Evolutionary conservation across 345 rosid genomes (phyloP).

Genomic region (Brassica nigra): DNA sequence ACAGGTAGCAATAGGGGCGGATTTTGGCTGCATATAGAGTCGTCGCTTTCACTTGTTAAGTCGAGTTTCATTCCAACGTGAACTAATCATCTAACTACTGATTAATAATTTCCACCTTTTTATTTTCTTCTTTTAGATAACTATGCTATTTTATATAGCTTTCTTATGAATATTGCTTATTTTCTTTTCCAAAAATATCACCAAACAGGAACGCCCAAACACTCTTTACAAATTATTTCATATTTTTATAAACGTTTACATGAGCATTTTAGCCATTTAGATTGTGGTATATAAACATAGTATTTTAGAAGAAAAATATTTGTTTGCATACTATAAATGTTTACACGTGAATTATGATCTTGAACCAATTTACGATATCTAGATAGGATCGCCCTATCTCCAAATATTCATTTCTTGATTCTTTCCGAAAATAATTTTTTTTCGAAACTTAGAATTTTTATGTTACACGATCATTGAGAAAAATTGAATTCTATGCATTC

Average conservation of each 20-base stretch:
- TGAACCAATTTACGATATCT: background rate
- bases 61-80: constrained; percentile 32
- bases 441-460: background rate
- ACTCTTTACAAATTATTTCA: background rate
- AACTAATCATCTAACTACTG: constrained; percentile 35
- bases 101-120: constrained; percentile 37
- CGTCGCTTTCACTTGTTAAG: constrained; percentile 41
- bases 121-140: constrained; percentile 11
- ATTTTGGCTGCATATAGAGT: constrained; percentile 42
- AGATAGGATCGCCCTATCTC: background rate
- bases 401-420: background rate
- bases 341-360: background rate
- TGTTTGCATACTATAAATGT: background rate
- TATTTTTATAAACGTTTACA: background rate
- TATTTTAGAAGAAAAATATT: background rate
- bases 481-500: background rate
- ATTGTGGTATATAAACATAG: background rate
- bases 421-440: too few species aligned
- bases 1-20: constrained; percentile 38
- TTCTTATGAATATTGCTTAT: background rate
- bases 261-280: background rate
- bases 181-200: background rate
- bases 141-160: background rate
- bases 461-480: background rate
- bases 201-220: background rate